Evolutionary conservation across 179 eudicot species (phyloP).

Genomic region (Carnegiea gigantea): DNA sequence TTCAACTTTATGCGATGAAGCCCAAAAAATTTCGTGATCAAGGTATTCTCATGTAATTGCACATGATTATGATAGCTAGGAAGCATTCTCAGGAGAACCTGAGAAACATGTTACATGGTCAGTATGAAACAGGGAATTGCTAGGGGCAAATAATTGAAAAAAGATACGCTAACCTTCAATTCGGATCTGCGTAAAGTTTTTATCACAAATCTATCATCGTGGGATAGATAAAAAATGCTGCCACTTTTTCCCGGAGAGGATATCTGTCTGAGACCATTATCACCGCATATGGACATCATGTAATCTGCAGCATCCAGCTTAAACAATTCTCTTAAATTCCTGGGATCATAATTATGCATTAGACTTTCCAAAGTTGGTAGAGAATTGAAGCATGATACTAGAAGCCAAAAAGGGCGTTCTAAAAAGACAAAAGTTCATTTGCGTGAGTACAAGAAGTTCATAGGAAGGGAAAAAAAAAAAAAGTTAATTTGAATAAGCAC

Average conservation of each 20-base stretch:
- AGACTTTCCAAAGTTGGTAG: slow-evolving; percentile 12
- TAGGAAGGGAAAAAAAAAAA: too few relatives aligned
- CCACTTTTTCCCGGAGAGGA: slow-evolving; percentile 95
- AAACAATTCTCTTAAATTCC: slow-evolving; percentile 93
- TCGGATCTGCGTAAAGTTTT: slow-evolving; percentile 76
- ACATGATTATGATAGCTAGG: slow-evolving; percentile 84
- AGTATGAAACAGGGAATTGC: slow-evolving; percentile 6
- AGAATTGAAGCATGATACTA: not conserved
- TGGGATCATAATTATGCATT: slow-evolving; percentile 27
- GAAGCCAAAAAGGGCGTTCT: not conserved
- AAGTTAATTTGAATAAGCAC: not conserved
- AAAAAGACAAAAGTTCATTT: not conserved
- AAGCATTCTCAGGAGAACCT: slow-evolving; percentile 92
- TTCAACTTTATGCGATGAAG: slow-evolving; percentile 63
- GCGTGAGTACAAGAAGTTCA: not conserved
- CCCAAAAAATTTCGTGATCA: slow-evolving; percentile 93
- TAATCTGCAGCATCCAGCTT: slow-evolving; percentile 92
- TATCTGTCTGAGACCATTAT: slow-evolving; percentile 81
- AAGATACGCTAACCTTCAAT: slow-evolving; percentile 54
- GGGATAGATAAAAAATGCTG: slow-evolving; percentile 83
- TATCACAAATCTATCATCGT: slow-evolving; percentile 84
- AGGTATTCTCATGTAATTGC: slow-evolving; percentile 67
- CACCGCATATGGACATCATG: slow-evolving; percentile 99
- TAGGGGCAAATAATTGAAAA: not conserved
- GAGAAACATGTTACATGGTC: slow-evolving; percentile 19